Base-by-base conservation (phyloP, 2,329 filamentous ascomycete genomes). In the Aspergillus chevalieri region DNA sequence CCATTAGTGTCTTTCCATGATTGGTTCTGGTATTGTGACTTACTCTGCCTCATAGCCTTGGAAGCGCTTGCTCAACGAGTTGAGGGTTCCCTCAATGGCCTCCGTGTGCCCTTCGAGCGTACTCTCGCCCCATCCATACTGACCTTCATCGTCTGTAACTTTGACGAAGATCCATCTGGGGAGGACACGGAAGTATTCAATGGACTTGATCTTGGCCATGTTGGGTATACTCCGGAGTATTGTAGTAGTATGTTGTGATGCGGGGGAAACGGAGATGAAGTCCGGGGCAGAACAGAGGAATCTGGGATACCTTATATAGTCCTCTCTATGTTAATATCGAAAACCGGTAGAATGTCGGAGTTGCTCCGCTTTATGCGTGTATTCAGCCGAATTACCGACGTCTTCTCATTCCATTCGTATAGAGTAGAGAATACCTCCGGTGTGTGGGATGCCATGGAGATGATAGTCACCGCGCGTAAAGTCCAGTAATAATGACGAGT, bases 141-240 rank as follows among this genome's bases (percentile, higher is more conserved):
- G 74, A 3, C 80, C 84, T 1, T 76, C 75, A 30, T 83, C 80
- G 61, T 89, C 85, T 1, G 79, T 83, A 54, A 90, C 79, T 65
- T 89, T 90, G 56, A 89, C 86, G 56, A 89, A 88, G 1, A 90
- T 74, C 86, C 86, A 90, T 38, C 86, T 76, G 12, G 86, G 86
- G 43, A 84, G 83, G 7, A 89, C 82, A 15, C 86, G 79, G 64
- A 89, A 89, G 62, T 89, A 87, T 58, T 88, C 85, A 41, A 89
- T 82, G 22, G 62, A 75, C 52, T 77, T 74, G 60, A 87, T 87
- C 55, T 80, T 83, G 1, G 75, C 76, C 83, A 86, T 86, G 17
- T 38, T 38, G 17, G 8, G 19, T 41, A 5, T 41, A 7, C 10
- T 19, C 19, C 7, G 8, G 38, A 41, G 38, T 36, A 36, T 36